These are phyloP conservation scores for Phlegmacium glaucopus DNA, from an alignment of 768 basidiomycete species.

Conservation along the genomic window DNA sequence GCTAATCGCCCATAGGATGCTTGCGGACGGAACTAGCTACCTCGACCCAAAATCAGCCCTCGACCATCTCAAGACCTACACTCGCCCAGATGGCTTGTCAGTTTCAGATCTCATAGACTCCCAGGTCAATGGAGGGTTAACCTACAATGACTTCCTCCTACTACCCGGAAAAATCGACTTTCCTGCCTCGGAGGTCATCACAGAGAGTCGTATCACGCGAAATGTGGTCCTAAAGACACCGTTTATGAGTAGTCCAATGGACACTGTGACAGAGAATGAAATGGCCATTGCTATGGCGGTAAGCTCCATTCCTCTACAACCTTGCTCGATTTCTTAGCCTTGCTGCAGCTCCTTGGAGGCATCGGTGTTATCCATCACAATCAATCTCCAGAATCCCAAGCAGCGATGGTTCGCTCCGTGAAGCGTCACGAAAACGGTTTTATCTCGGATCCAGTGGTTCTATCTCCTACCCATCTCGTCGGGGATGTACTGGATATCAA, in stretches of 20 bases:
- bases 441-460: constrained; percentile 90
- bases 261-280: constrained; percentile 94
- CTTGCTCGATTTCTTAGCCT: constrained; percentile 14
- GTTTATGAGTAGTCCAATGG: constrained; percentile 98
- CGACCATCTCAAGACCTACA: constrained; percentile 70
- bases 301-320: constrained; percentile 26
- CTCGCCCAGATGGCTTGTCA: constrained; percentile 76
- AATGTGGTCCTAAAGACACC: constrained; percentile 93
- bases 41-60: constrained; percentile 75
- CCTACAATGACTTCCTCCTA: constrained; percentile 96
- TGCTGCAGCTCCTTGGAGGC: constrained; percentile 77
- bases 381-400: constrained; percentile 78
- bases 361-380: constrained; percentile 99
- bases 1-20: constrained; percentile 27
- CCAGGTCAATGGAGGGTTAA: constrained; percentile 82
- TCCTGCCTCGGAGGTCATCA: constrained; percentile 70
- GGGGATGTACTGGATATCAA: constrained; percentile 94
- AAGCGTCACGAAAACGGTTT: constrained; percentile 99
- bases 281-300: constrained; percentile 95
- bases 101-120: constrained; percentile 87
- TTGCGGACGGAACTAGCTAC: constrained; percentile 25
- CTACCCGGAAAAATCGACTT: constrained; percentile 97
- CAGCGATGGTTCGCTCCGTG: constrained; percentile 95
- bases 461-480: constrained; percentile 73
- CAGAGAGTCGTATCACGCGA: constrained; percentile 85